These are phyloP conservation scores for Ramularia collo-cygni DNA, from an alignment of 2,329 filamentous ascomycete species.

Conservation along the genomic window DNA sequence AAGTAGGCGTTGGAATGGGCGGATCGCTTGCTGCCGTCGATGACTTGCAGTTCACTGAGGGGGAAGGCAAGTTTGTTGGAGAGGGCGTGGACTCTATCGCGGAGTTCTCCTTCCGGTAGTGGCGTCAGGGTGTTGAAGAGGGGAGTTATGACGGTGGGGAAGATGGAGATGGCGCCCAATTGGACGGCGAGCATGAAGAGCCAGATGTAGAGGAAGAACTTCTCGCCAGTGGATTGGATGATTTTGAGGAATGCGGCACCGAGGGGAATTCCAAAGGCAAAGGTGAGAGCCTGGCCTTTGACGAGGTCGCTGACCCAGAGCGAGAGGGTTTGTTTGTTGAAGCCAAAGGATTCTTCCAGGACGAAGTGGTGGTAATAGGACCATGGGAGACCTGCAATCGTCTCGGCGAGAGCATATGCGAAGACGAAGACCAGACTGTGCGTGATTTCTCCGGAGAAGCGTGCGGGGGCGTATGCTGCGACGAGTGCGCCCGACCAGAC, in stretches of 20 bases:
- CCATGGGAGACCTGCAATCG: slow-evolving; percentile 69
- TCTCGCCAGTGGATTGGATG: slow-evolving; percentile 84
- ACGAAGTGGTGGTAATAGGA: slow-evolving; percentile 93
- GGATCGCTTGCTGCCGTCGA: slow-evolving; percentile 82
- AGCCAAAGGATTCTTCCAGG: slow-evolving; percentile 92
- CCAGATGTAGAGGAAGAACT: slow-evolving; percentile 99
- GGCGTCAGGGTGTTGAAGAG: slow-evolving; percentile 98
- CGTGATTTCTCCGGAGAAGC: slow-evolving; percentile 85
- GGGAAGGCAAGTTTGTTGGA: slow-evolving; percentile 83
- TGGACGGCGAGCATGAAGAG: slow-evolving; percentile 83
- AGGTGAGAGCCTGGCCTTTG: slow-evolving; percentile 77
- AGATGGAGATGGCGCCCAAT: slow-evolving; percentile 91
- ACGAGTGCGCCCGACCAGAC: slow-evolving; percentile 68
- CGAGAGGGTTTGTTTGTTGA: slow-evolving; percentile 94
- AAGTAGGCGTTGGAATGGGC: slow-evolving; percentile 92
- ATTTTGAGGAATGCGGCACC: slow-evolving; percentile 90
- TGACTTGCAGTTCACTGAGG: slow-evolving; percentile 86
- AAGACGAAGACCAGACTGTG: slow-evolving; percentile 92
- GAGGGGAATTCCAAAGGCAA: slow-evolving; percentile 77
- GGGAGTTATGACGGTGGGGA: slow-evolving; percentile 87
- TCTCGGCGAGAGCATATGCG: slow-evolving; percentile 74
- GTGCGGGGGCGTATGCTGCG: slow-evolving; percentile 63
- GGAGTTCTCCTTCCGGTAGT: slow-evolving; percentile 77
- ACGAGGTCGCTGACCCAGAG: slow-evolving; percentile 85
- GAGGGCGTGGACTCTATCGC: slow-evolving; percentile 78